Base-by-base conservation (phyloP, 2,329 filamentous ascomycete species). In the Aspergillus sp. region DNA sequence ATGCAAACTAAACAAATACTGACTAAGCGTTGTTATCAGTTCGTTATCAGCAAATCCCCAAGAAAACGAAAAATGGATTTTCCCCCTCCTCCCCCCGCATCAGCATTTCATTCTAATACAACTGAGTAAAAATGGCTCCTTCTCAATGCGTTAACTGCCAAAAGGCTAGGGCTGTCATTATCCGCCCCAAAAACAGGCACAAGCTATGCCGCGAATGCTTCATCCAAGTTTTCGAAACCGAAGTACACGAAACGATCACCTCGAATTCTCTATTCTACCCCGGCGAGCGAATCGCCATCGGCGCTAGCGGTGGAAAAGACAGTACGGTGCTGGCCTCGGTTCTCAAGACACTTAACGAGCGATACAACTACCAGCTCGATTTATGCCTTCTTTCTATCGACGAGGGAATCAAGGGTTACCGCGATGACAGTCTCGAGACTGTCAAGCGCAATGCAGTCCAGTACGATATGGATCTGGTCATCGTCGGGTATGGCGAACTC, bases 301-400 rank as follows among this genome's bases (percentile, higher is more conserved):
- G 95, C 43, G 95, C 96, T 48, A 97, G 93, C 1, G 95, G 95
- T 55, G 95, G 95, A 66, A 99, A 99, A 77, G 95, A 99, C 74
- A 97, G 92, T 52, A 99, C 95, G 0, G 95, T 99, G 0, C 82
- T 99, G 11, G 95, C 95, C 4, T 96, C 92, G 0, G 93, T 99
- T 0, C 82, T 99, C 52, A 97, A 97, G 74, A 96, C 92, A 0
- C 80, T 99, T 3, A 98, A 99, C 67, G 91, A 96, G 72, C 86
- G 93, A 45, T 86, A 97, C 71, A 81, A 88, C 63, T 98, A 98
- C 72, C 90, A 89, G 1, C 79, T 99, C 5, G 86, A 98, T 43
- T 82, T 99, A 3, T 84, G 96, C 0, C 81, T 99, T 0, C 82
- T 99, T 42, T 96, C 90, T 60, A 93, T 99, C 67, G 95, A 99